Evolutionary conservation across 192 early-diverging fungal genomes (phyloP).

Genomic region (Linnemannia schmuckeri): DNA sequence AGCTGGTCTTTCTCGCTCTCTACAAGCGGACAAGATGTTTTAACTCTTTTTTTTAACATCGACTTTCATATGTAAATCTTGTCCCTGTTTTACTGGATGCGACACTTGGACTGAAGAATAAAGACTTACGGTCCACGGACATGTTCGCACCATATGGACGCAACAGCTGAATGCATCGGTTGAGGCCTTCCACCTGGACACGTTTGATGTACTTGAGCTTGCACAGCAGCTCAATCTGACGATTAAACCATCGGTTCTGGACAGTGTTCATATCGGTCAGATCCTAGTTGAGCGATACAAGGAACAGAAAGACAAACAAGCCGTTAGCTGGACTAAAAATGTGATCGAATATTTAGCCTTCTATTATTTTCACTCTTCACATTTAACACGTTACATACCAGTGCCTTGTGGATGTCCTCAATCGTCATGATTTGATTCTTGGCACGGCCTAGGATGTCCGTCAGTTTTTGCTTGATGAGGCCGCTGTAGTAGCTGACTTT

Average conservation of each 20-base stretch:
- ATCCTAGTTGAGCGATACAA: constrained; percentile 27
- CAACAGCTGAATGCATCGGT: constrained; percentile 67
- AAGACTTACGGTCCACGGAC: constrained; percentile 18
- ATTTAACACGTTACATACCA: constrained; percentile 54
- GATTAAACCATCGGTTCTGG: constrained; percentile 72
- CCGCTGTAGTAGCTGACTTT: constrained; percentile 67
- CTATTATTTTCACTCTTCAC: too few relatives aligned
- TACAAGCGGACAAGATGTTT: background rate
- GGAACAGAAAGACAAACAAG: background rate
- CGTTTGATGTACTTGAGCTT: constrained; percentile 67
- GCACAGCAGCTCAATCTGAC: constrained; percentile 60
- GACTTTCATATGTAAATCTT: too few relatives aligned
- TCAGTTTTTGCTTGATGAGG: constrained; percentile 67
- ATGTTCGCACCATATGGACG: constrained; percentile 39
- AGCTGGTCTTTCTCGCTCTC: constrained; percentile 24
- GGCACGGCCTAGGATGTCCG: constrained; percentile 63
- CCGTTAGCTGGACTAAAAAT: background rate
- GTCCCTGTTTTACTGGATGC: background rate
- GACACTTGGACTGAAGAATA: background rate
- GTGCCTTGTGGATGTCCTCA: constrained; percentile 65
- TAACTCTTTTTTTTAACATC: background rate
- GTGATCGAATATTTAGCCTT: background rate
- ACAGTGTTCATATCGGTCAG: constrained; percentile 50
- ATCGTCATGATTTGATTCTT: constrained; percentile 66
- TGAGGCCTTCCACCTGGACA: constrained; percentile 46